A percentile compares a stretch with the other conserved stretches of the same genome.
These are phyloP conservation scores for Talaromyces ruber DNA, from an alignment of 495 filamentous ascomycete species.

Conservation along the genomic window DNA sequence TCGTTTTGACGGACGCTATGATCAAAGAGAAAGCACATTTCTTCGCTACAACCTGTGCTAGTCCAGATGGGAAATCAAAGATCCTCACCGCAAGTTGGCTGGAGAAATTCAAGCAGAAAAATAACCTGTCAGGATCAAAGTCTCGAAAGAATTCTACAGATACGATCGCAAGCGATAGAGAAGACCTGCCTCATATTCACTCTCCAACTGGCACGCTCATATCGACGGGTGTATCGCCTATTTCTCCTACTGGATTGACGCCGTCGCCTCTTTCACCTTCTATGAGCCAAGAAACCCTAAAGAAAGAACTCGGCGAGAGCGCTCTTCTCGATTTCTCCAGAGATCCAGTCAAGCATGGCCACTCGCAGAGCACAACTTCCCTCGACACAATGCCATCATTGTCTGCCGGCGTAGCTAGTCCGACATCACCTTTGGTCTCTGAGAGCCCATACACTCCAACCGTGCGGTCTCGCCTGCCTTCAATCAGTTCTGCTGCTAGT, in stretches of 20 bases:
- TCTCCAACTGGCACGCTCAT: constrained; percentile 35
- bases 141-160: constrained; percentile 62
- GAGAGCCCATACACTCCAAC: constrained; percentile 63
- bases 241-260: constrained; percentile 53
- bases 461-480: constrained; percentile 53
- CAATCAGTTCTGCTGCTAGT: constrained; percentile 44
- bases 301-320: constrained; percentile 40
- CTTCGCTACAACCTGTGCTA: constrained; percentile 72
- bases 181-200: constrained; percentile 36
- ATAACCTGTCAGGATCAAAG: constrained; percentile 60
- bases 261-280: constrained; percentile 59
- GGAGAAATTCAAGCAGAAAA: constrained; percentile 94
- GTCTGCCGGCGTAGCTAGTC: constrained; percentile 69
- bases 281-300: constrained; percentile 58
- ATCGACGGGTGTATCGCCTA: constrained; percentile 57
- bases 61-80: constrained; percentile 68
- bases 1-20: constrained; percentile 67
- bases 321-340: constrained; percentile 38
- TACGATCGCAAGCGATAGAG: constrained; percentile 44
- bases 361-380: constrained; percentile 50
- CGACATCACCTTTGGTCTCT: constrained; percentile 77
- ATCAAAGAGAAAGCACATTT: constrained; percentile 83
- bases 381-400: constrained; percentile 55
- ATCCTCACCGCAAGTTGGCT: constrained; percentile 72
- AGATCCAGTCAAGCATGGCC: constrained; percentile 43